Evolutionary conservation across 2,329 filamentous ascomycete species (phyloP), one percentile per base, ranked within the genome.

Genomic region (Lecanicillium sp.): DNA sequence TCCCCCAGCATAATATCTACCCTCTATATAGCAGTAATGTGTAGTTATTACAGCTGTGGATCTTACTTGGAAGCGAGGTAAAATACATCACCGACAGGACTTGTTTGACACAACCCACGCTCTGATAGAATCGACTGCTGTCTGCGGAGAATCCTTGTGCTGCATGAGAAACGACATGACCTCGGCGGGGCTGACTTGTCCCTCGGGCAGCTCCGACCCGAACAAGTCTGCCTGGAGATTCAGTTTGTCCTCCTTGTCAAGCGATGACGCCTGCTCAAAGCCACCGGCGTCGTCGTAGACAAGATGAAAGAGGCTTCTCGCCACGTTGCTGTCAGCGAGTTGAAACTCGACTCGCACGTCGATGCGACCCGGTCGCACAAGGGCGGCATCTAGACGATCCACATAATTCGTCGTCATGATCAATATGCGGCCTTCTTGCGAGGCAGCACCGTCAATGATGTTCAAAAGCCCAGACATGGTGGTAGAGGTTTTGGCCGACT

Each of bases 381-480:
- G 68, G 0, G 81, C 81, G 3, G 71, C 62, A 49, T 86, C 81
- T 0, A 86, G 71, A 49, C 77, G 75, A 49, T 83, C 77, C 0
- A 74, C 71, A 49, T 79, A 75, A 54, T 87, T 87, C 0, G 83
- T 84, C 0, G 83, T 87, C 83, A 87, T 86, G 53, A 87, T 77
- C 1, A 87, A 68, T 1, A 87, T 77, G 7, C 81, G 72, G 2
- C 83, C 83, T 63, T 87, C 83, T 50, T 79, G 78, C 0, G 78
- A 78, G 1, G 81, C 80, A 0, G 85, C 81, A 2, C 82, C 82
- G 52, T 85, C 83, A 52, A 87, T 79, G 21, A 81, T 76, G 49
- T 87, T 87, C 9, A 87, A 70, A 0, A 87, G 67, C 0, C 78
- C 82, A 0, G 81, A 84, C 2, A 87, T 72, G 0, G 79, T 55